Evolutionary conservation across 164 flowering plant species (phyloP), one percentile per base, ranked within the genome.

Genomic region (Dillenia suffruticosa): DNA sequence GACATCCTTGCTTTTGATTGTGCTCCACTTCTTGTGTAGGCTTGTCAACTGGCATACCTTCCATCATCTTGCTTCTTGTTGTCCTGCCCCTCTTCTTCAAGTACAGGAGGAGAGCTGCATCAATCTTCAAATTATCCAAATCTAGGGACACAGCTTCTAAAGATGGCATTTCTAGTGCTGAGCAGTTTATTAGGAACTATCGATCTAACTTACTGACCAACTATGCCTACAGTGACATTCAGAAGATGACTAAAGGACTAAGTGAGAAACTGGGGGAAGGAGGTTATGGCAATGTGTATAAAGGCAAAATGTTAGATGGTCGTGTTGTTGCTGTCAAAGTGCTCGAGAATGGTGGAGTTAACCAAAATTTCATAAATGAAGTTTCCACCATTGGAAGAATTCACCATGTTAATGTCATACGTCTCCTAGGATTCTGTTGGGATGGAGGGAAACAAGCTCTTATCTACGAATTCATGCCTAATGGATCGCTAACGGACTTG

Each of bases 341-440:
- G 49, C 56, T 70, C 13, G 61, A 70, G 56, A 70, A 65, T 13
- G 13, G 10, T 2, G 57, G 56, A 14, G 9, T 32, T 12, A 48
- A 57, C 57, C 57, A 70, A 40, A 57, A 70, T 53, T 70, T 70
- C 59, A 24, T 58, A 5, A 64, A 64, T 12, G 72, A 69, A 64
- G 68, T 69, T 2, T 45, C 53, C 19, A 64, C 68, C 46, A 64
- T 70, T 9, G 68, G 73, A 9, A 49, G 46, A 14, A 70, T 64
- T n/a, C 73, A 70, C 56, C 73, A 70, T 56, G 52, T 59, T 14
- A 64, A 70, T 40, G 51, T 70, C 1, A 64, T 70, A 60, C 64
- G 65, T 12, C 51, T 70, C 10, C 14, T 55, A 12, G 73, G 73
- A 2, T 70, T 59, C 17, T 70, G 73, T 17, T 59, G 57, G 19